These are phyloP conservation scores for Aureobasidium leucospermi DNA, from an alignment of 2,329 filamentous ascomycete species.

Conservation along the genomic window DNA sequence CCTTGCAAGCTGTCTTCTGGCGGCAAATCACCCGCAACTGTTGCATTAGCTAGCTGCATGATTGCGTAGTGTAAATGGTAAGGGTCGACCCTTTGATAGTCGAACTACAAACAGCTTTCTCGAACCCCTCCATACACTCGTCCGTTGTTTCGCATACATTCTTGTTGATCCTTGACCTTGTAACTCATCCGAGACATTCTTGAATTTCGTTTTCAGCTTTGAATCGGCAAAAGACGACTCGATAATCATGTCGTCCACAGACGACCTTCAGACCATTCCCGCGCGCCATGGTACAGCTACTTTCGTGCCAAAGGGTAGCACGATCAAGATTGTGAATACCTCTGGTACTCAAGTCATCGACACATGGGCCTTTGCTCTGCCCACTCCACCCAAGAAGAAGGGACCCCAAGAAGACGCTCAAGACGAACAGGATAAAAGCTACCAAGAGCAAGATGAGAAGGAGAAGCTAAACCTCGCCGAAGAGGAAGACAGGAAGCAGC, in stretches of 20 bases:
- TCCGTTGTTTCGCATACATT: not conserved
- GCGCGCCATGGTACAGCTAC: conserved; percentile 44
- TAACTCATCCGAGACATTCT: not conserved
- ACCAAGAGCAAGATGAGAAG: conserved; percentile 21
- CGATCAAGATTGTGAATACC: conserved; percentile 44
- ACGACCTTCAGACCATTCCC: conserved; percentile 35
- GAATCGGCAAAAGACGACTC: not conserved
- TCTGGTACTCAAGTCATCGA: conserved; percentile 45
- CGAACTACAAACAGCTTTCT: not conserved
- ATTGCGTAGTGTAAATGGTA: conserved; percentile 2
- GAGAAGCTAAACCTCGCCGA: conserved; percentile 26
- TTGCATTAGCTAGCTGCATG: conserved; percentile 5
- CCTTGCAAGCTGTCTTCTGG: conserved; percentile 4
- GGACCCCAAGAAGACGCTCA: conserved; percentile 20
- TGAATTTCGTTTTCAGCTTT: not conserved
- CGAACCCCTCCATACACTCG: not conserved
- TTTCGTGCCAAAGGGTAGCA: conserved; percentile 41
- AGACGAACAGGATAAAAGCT: conserved; percentile 18
- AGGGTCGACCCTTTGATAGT: not conserved
- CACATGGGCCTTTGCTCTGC: conserved; percentile 43
- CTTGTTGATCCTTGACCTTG: not conserved
- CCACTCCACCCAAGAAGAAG: conserved; percentile 35
- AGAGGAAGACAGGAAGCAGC: conserved; percentile 19
- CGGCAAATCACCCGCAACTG: conserved; percentile 4
- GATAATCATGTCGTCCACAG: not conserved